phyloP scores from a whole-genome alignment of 768 basidiomycete species.

The Termitomyces sp. region DNA sequence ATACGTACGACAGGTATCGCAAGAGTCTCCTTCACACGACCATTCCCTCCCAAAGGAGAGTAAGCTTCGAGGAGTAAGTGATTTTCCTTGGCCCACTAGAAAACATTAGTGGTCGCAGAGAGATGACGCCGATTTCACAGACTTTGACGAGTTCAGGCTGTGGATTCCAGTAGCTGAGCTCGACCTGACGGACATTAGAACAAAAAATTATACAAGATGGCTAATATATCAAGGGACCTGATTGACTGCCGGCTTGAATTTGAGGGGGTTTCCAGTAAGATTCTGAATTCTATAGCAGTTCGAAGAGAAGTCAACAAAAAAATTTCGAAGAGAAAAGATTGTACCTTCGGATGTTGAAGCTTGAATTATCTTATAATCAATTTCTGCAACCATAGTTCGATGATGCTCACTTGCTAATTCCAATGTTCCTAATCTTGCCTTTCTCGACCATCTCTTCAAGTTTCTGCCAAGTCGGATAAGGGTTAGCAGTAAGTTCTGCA shows the following conservation, averaged over 20 bases:
- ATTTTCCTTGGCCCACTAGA: conserved; percentile 65
- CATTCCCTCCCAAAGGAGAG: conserved; percentile 64
- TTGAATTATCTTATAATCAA: conserved; percentile 12
- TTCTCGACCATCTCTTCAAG: conserved; percentile 73
- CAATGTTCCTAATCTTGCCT: conserved; percentile 75
- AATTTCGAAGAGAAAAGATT: conserved; percentile 7
- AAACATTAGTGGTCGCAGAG: background rate
- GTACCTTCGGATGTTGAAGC: conserved; percentile 56
- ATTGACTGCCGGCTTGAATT: conserved; percentile 62
- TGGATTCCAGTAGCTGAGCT: conserved; percentile 72
- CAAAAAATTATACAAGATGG: background rate
- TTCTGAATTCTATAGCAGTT: conserved; percentile 43
- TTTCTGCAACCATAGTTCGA: background rate
- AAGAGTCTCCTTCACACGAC: conserved; percentile 52
- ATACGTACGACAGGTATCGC: conserved; percentile 44
- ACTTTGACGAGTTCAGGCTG: conserved; percentile 72
- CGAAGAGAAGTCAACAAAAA: conserved; percentile 11
- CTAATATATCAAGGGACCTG: conserved; percentile 29
- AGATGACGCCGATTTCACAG: background rate
- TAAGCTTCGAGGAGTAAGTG: conserved; percentile 66
- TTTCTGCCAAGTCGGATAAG: conserved; percentile 76
- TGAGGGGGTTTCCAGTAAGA: conserved; percentile 54
- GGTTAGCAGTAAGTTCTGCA: conserved; percentile 55
- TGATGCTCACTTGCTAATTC: conserved; percentile 69
- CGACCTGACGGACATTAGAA: conserved; percentile 33